Evolutionary conservation across 1,284 basidiomycete genomes (phyloP).

Genomic region (Phellopilus nigrolimitatus): DNA sequence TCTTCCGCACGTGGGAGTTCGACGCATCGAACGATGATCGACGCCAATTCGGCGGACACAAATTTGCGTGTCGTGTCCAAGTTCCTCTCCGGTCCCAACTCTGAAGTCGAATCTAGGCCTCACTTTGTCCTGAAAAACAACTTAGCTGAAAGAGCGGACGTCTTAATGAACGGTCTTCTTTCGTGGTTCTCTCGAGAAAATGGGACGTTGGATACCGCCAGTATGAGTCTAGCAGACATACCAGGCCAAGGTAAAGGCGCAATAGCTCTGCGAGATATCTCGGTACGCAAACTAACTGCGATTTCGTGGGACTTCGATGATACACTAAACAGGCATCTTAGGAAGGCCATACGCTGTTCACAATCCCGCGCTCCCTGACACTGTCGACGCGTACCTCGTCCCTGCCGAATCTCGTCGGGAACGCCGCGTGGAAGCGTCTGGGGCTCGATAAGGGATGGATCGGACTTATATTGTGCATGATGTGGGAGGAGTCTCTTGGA

Average conservation of each 20-base stretch:
- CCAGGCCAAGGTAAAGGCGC: conserved; percentile 64
- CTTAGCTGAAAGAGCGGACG: neutral
- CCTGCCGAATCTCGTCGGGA: conserved; percentile 55
- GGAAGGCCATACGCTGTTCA: conserved; percentile 76
- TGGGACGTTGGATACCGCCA: conserved; percentile 38
- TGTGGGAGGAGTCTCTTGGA: conserved; percentile 81
- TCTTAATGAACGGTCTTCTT: conserved; percentile 30
- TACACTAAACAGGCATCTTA: conserved; percentile 27
- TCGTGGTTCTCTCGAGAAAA: conserved; percentile 40
- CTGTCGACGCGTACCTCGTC: conserved; percentile 77
- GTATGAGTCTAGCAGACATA: conserved; percentile 47
- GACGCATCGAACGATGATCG: no score
- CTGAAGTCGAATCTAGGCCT: no score
- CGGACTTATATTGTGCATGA: conserved; percentile 88
- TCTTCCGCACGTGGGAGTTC: no score
- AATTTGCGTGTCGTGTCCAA: no score
- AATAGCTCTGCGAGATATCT: conserved; percentile 66
- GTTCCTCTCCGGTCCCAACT: no score
- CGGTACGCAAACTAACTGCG: conserved; percentile 39
- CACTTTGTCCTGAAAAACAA: neutral
- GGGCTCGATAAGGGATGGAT: conserved; percentile 74
- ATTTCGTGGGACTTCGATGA: neutral
- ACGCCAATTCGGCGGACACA: no score
- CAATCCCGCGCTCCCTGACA: conserved; percentile 74
- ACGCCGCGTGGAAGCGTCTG: conserved; percentile 55